Evolutionary conservation across 352 stramenopile genomes (phyloP).

Genomic region (Globisporangium ultimum): DNA sequence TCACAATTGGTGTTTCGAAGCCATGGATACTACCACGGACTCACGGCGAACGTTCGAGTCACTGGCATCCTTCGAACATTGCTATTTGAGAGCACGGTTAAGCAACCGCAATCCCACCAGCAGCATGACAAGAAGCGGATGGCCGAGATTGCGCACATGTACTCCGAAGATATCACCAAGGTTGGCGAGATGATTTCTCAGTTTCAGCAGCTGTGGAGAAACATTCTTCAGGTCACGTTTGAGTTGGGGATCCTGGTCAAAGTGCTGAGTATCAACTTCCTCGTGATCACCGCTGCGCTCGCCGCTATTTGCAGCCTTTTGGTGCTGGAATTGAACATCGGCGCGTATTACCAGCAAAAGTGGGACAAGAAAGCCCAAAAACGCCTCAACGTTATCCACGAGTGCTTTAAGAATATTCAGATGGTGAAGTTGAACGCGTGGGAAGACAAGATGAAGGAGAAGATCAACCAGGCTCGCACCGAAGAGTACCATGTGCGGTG

Average conservation of each 20-base stretch:
- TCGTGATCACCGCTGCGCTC: conserved; percentile 17
- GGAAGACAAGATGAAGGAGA: conserved; percentile 64
- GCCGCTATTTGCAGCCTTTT: conserved; percentile 19
- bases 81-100: too few species aligned
- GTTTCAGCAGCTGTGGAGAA: conserved; percentile 30
- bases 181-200: conserved; percentile 22
- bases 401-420: conserved; percentile 49
- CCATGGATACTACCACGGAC: too few species aligned
- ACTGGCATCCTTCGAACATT: too few species aligned
- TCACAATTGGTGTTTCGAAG: too few species aligned
- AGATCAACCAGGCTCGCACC: conserved; percentile 51
- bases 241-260: conserved; percentile 36
- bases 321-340: background rate
- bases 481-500: conserved; percentile 16
- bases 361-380: conserved; percentile 19
- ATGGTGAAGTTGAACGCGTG: conserved; percentile 89
- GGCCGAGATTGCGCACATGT: conserved; percentile 30
- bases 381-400: conserved; percentile 38
- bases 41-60: too few species aligned
- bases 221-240: conserved; percentile 24
- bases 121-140: conserved; percentile 30
- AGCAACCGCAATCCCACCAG: too few species aligned
- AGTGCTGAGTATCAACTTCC: conserved; percentile 30
- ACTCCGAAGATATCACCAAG: conserved; percentile 23
- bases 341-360: conserved; percentile 19